Evolutionary conservation across 2,329 filamentous ascomycete species (phyloP), one percentile per base, ranked within the genome.

Genomic region (Colletotrichum sidae): DNA sequence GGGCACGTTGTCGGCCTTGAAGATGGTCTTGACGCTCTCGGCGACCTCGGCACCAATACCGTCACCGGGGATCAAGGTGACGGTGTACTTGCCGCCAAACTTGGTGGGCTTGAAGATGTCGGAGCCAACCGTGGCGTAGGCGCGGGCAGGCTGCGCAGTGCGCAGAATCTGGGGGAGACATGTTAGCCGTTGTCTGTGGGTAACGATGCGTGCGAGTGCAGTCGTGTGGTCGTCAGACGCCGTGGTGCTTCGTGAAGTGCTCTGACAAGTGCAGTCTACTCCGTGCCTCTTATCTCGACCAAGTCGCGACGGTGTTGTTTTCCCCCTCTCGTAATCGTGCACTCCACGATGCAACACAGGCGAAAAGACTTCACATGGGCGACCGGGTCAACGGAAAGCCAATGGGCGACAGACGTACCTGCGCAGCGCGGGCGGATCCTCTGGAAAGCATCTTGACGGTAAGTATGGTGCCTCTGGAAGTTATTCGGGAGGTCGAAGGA

Each of bases 51-150:
- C 93, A 81, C 96, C 96, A 79, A 99, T 97, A 86, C 96, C 96
- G 76, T 99, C 96, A 88, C 95, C 96, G 80, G 96, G 96, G 79
- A 99, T 98, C 77, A 99, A 87, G 70, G 95, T 97, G 74, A 97
- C 95, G 42, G 96, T 99, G 88, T 98, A 99, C 86, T 98, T 99
- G 84, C 95, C 93, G 80, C 96, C 96, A 81, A 94, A 98, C 88
- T 98, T 96, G 84, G 95, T 94, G 74, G 94, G 94, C 88, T 97
- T 97, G 89, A 98, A 97, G 83, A 98, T 95, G 82, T 98, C 96
- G 79, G 92, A 92, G 82, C 94, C 89, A 74, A 97, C 86, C 70
- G 93, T 97, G 74, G 93, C 93, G 79, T 94, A 90, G 74, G 83
- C 81, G 77, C 86, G 85, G 66, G 81, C 78, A 72, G 80, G 79